Conservation (phyloP, 495 filamentous ascomycete genomes). For the Neurospora sp. region DNA sequence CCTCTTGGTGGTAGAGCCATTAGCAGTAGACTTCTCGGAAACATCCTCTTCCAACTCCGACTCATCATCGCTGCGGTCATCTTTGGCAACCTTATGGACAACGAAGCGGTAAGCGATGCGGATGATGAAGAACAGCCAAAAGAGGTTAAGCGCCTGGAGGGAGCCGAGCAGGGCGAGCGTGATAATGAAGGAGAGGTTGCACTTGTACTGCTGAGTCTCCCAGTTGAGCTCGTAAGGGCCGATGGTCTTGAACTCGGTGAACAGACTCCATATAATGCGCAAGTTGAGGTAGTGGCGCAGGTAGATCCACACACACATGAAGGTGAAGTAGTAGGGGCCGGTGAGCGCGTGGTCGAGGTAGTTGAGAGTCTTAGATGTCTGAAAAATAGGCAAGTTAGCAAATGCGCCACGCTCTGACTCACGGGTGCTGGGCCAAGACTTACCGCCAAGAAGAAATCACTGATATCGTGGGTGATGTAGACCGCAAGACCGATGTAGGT, state of each 20-base stretch:
- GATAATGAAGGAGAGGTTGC: slow-evolving; percentile 63
- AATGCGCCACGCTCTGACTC: background rate
- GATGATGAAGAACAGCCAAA: slow-evolving; percentile 79
- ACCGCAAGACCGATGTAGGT: slow-evolving; percentile 96
- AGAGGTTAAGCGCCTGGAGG: slow-evolving; percentile 73
- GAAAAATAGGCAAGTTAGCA: background rate
- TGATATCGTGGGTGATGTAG: slow-evolving; percentile 93
- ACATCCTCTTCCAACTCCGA: slow-evolving; percentile 25
- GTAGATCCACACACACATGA: slow-evolving; percentile 84
- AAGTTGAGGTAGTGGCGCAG: slow-evolving; percentile 88
- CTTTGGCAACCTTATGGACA: slow-evolving; percentile 35
- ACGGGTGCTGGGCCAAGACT: slow-evolving; percentile 21
- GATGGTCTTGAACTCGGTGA: slow-evolving; percentile 82
- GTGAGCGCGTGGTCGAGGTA: slow-evolving; percentile 75
- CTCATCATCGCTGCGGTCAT: slow-evolving; percentile 47
- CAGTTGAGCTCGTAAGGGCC: slow-evolving; percentile 83
- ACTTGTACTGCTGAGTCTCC: slow-evolving; percentile 78
- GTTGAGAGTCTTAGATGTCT: slow-evolving; percentile 92
- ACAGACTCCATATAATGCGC: slow-evolving; percentile 70
- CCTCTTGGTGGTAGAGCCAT: background rate
- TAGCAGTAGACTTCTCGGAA: background rate
- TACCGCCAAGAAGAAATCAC: slow-evolving; percentile 95
- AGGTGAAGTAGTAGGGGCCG: slow-evolving; percentile 73
- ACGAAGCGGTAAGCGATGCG: slow-evolving; percentile 55
- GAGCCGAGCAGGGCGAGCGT: slow-evolving; percentile 59